Base-by-base conservation (phyloP, 2,329 filamentous ascomycete species). In the Zymoseptoria pseudotritici region DNA sequence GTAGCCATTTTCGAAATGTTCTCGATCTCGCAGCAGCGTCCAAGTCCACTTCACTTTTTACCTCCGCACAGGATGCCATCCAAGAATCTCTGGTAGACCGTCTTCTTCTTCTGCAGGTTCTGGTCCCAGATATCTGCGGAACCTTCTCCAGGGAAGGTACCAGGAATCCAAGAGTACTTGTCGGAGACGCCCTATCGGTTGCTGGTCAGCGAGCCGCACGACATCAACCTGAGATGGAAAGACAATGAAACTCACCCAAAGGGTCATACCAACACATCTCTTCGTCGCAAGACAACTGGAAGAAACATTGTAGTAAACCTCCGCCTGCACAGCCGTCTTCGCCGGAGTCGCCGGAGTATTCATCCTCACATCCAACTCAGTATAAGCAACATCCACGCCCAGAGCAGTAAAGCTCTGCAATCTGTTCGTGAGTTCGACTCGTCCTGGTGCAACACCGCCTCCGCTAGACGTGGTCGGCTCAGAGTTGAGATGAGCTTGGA, bases 341-440 rank as follows among this genome's bases (percentile, higher is more conserved):
- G 63, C 61, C 2, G 65, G 60, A 2, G 67, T 71, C 3, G 66
- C 65, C 1, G 73, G 72, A 1, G 68, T 67, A 29, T 53, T 63
- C 26, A 73, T 66, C 31, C 71, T 66, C 65, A 89, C 86, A 67
- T 89, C 86, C 19, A 87, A 77, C 74, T 87, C 85, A 2, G 84
- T 87, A 58, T 86, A 77, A 8, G 84, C 84, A 26, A 86, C 77
- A 64, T 87, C 83, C 20, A 82, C 77, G 19, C 77, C 78, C 21
- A 82, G 72, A n/a, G 69, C 68, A 2, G 79, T 81, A 55, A 84
- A 81, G 0, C 76, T 74, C 63, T 79, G 75, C 64, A 86, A 76
- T 21, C 63, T 61, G 3, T 81, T 78, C 11, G 70, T 70, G 8
- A 76, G 76, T 52, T 66, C 63, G 1, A 66, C 67, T 2, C 69